A percentile compares a stretch with the other conserved stretches of the same genome.
Evolutionary conservation across 2,329 filamentous ascomycete species (phyloP).

Genomic region (Phaeosphaeriaceae sp.): DNA sequence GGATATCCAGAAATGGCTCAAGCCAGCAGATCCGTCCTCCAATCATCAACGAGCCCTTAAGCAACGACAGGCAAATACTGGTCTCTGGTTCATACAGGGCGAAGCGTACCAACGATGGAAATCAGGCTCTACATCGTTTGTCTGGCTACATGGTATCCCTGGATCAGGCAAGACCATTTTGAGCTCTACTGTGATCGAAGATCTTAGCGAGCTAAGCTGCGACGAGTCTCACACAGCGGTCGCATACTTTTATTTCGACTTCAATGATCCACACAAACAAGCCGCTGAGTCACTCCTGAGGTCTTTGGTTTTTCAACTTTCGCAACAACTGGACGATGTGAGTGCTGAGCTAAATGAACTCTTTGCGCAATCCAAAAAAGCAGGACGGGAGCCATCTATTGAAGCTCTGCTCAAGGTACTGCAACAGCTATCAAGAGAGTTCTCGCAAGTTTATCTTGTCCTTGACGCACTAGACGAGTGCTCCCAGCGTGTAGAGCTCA

Average conservation of each 20-base stretch:
- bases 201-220: constrained; percentile 15
- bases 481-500: constrained; percentile 24
- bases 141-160: constrained; percentile 3
- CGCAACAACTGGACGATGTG: constrained; percentile 17
- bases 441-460: constrained; percentile 18
- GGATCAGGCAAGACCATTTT: constrained; percentile 25
- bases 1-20: constrained; percentile 36
- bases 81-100: constrained; percentile 22
- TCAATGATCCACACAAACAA: constrained; percentile 49
- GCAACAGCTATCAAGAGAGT: constrained; percentile 31
- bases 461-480: constrained; percentile 41
- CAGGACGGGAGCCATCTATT: constrained; percentile 28
- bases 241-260: constrained; percentile 37
- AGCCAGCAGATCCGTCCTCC: constrained; percentile 30
- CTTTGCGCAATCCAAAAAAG: constrained; percentile 27
- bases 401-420: constrained; percentile 25
- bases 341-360: constrained; percentile 28
- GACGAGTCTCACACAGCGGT: constrained; percentile 9
- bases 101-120: constrained; percentile 13
- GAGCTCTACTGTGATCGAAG: constrained; percentile 27
- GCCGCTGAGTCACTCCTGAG: constrained; percentile 39
- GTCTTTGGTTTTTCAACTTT: constrained; percentile 49
- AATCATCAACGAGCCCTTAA: constrained; percentile 20
- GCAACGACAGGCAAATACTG: constrained; percentile 16
- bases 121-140: not conserved